A percentile compares a stretch with the other conserved stretches of the same genome.
These are phyloP conservation scores for Gossypioides kirkii DNA, from an alignment of 345 rosid species.

Conservation along the genomic window DNA sequence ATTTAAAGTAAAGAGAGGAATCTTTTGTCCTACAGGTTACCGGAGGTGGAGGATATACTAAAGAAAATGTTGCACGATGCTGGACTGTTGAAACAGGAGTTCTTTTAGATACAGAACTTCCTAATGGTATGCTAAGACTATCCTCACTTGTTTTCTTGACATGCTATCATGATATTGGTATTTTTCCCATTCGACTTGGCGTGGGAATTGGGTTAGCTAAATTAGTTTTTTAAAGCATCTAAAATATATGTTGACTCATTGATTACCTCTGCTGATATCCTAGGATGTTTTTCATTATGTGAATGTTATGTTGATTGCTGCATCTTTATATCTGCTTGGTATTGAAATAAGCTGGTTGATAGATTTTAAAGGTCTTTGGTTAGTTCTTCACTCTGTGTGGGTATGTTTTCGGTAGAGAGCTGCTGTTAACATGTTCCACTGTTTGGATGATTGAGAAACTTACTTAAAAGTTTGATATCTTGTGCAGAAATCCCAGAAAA, in stretches of 20 bases:
- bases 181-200: background rate
- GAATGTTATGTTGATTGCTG: background rate
- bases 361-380: background rate
- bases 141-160: background rate
- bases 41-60: conserved; percentile 98
- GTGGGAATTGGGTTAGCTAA: background rate
- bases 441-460: conserved; percentile 1
- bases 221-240: background rate
- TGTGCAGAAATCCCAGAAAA: conserved; percentile 90
- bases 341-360: background rate
- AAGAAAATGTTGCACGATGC: conserved; percentile 97
- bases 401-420: background rate
- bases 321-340: background rate
- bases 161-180: background rate
- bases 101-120: conserved; percentile 84
- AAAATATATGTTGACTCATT: background rate
- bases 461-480: conserved; percentile 6
- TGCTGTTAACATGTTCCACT: background rate
- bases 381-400: background rate
- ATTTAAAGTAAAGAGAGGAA: background rate
- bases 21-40: conserved; percentile 55
- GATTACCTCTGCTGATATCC: background rate
- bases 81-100: conserved; percentile 97
- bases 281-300: background rate
- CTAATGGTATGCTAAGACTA: conserved; percentile 55